phyloP scores from a whole-genome alignment of 1,284 basidiomycete genomes.

The Singerocomus rubriflavus region DNA sequence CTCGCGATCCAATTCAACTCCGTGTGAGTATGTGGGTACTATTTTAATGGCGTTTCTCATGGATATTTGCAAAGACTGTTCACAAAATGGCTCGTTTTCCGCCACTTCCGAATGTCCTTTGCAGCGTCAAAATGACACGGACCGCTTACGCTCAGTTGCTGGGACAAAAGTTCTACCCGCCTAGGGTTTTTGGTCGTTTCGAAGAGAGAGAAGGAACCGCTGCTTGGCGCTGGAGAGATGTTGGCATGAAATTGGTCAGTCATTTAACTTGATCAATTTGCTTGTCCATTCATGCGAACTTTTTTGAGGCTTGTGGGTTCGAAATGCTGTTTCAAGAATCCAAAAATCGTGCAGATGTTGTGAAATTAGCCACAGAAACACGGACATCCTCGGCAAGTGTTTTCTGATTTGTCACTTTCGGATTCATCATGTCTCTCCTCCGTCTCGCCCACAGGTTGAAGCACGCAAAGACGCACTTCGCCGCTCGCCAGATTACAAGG shows the following conservation, averaged over 20 bases:
- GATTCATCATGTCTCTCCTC: background rate
- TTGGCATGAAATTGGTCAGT: conserved; percentile 85
- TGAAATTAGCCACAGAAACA: conserved; percentile 38
- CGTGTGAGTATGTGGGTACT: conserved; percentile 52
- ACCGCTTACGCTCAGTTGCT: conserved; percentile 90
- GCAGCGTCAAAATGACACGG: conserved; percentile 74
- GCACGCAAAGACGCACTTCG: conserved; percentile 65
- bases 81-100: conserved; percentile 88
- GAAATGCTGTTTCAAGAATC: conserved; percentile 91
- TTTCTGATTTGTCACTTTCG: background rate
- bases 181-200: conserved; percentile 84
- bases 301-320: conserved; percentile 78
- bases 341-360: conserved; percentile 46
- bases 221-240: conserved; percentile 73
- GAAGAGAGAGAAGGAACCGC: conserved; percentile 56
- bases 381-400: conserved; percentile 47
- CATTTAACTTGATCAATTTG: background rate
- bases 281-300: background rate
- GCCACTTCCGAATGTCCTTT: conserved; percentile 60
- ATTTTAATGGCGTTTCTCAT: conserved; percentile 2
- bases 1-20: conserved; percentile 84
- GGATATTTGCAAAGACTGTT: conserved; percentile 52
- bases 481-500: conserved; percentile 59
- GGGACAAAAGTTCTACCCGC: conserved; percentile 90
- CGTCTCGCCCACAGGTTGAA: conserved; percentile 40